Evolutionary conservation across 148 eudicot species (phyloP), one percentile per base, ranked within the genome.

Genomic region (Rheum nobile): DNA sequence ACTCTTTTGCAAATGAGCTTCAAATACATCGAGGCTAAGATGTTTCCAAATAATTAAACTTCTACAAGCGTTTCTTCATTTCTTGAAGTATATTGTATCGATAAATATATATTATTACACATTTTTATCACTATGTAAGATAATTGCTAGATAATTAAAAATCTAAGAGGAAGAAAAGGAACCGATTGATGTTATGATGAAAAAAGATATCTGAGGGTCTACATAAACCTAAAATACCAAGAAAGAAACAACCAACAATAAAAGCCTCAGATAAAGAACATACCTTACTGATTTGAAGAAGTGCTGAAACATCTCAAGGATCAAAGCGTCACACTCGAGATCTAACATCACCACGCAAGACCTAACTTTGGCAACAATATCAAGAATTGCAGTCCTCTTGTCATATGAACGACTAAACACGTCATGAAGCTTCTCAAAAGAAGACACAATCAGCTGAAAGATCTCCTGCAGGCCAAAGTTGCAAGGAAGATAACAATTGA

Each of bases 281-380:
- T 85, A 96, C 99, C 97, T 86, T 78, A 96, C 85, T 8, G 90
- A 73, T 76, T 78, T 82, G 55, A 96, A 79, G 73, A 96, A 96
- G 73, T 86, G 88, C 39, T 84, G 85, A 80, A 96, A 96, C 99
- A 96, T 92, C 80, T 92, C 86, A 21, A 78, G 72, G 71, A 96
- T 87, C 75, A 96, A 77, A 48, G 68, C 80, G 71, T 96, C 97
- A 75, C 96, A 92, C 79, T 96, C 97, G 39, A 96, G 88, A 82
- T 96, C 99, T 84, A 96, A 57, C 99, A 96, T 96, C 84, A 96
- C 86, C n/a, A 96, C 92, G 81, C 99, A 96, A 13, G 99, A 90
- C 77, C 96, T 87, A 73, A 96, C 96, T 84, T 86, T 92, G 21
- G 94, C 88, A 72, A 96, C 92, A n/a, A 94, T 96, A 80, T 96